Evolutionary conservation across 176 grass and related monocot genomes (phyloP), one percentile per base, ranked within the genome.

Genomic region (Elymus sibiricus): DNA sequence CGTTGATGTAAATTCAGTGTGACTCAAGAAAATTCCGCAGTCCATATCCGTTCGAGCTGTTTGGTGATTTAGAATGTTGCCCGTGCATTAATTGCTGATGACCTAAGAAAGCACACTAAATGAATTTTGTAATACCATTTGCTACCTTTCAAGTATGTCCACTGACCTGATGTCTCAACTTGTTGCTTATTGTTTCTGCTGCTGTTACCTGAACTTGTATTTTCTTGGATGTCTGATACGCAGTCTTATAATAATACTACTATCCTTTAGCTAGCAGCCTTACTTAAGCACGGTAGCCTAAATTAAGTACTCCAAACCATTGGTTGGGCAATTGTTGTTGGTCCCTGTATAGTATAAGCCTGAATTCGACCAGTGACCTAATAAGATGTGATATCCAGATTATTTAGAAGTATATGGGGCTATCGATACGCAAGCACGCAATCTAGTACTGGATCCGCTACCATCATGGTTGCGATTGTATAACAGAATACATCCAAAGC

Each of bases 381-480:
- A 75, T 74, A 68, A 90, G 89, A 84, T 90, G 67, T 75, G 60
- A 37, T 7, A 38, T 46, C 44, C 40, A 63, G 11, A 49, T 61
- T 74, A 59, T 61, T 82, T 14, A 67, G 84, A 78, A 32, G 26
- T 84, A 46, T 86, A 72, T 79, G 74, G 29, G 22, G 7, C 25
- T 70, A 46, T 83, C 84, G 66, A 44, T 28, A 79, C 59, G 59
- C 24, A 84, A 84, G 44, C 85, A 69, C 80, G 69, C 75, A 87
- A 90, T 87, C 80, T 90, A 90, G 85, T 80, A 51, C 85, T 68
- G 61, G 80, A 90, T 90, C 74, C 35, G 17, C 15, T 40, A 44
- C 44, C 40, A 27, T 32, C 19, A 51, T 63, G 72, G 25, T 24
- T 65, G 46, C 56, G 44, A 38, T 64, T 31, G 17, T 35, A 82